Evolutionary conservation across 345 rosid species (phyloP), one percentile per base, ranked within the genome.

Genomic region (Erucastrum elatum): DNA sequence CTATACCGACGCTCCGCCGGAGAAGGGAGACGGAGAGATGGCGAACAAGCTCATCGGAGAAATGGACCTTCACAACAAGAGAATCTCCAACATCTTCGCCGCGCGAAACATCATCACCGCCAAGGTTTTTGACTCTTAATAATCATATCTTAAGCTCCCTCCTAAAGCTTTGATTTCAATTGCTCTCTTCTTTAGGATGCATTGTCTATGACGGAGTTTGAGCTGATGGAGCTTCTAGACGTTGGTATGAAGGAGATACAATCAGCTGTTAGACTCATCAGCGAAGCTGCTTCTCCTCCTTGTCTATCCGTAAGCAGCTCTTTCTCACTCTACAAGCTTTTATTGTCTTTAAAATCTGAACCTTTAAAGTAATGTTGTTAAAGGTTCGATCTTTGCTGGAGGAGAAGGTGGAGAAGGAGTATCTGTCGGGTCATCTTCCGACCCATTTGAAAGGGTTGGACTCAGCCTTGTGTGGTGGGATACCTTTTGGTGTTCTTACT

Each of bases 401-500:
- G n/a, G n/a, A n/a, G n/a, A n/a, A n/a, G n/a, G n/a, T n/a, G 79
- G 82, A 84, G 16, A 82, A 86, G 61, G 5, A 91, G 75, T 82
- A 74, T 49, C 68, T 86, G 65, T 81, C 80, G 0, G 93, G 97
- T 25, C 96, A 87, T 88, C 89, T 94, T 44, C 91, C 93, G 13
- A 90, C 96, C 2, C 82, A 80, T 12, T 83, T 94, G 77, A 89
- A 85, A 56, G 97, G 98, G 10, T 76, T 94, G 10, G 97, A 94
- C 79, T 84, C 78, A 17, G 87, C 97, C 25, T 79, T 91, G 25
- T 86, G 89, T 17, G 96, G 97, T 64, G 96, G 97, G 4, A 84
- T 94, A 39, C 98, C 97, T 3, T 91, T 86, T 70, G 94, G 98
- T 66, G 98, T 91, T 72, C 70, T 94, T 37, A 91, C 97, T 0